A percentile compares a stretch with the other conserved stretches of the same genome.
phyloP scores from a whole-genome alignment of 2,329 filamentous ascomycete genomes.

The Pyrenophora tritici-repentis region DNA sequence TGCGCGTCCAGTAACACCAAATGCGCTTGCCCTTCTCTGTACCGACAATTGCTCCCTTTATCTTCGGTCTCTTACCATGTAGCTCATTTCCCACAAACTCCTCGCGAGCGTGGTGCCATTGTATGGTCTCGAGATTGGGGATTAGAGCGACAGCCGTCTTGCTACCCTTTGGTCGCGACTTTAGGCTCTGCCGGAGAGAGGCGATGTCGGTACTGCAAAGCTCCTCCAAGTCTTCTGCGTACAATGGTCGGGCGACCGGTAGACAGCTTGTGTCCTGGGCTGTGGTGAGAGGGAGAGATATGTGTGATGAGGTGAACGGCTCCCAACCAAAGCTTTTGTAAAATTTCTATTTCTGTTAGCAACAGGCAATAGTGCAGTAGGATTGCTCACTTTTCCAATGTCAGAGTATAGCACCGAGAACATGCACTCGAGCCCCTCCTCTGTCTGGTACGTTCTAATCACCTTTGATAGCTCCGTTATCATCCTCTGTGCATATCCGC shows the following conservation, averaged over 20 bases:
- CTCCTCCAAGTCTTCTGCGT: conserved; percentile 63
- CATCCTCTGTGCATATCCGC: conserved; percentile 81
- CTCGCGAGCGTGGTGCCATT: conserved; percentile 82
- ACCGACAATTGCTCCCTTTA: conserved; percentile 73
- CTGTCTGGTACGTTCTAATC: conserved; percentile 58
- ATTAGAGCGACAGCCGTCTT: conserved; percentile 67
- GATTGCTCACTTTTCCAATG: conserved; percentile 66
- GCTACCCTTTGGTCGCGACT: conserved; percentile 43
- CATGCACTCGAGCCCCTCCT: conserved; percentile 48
- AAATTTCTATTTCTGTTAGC: conserved; percentile 74
- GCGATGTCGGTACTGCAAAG: conserved; percentile 69
- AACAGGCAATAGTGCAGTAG: conserved; percentile 61
- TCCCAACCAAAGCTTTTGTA: conserved; percentile 81
- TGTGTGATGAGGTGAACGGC: conserved; percentile 72
- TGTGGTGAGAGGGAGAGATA: conserved; percentile 46
- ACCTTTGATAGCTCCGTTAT: conserved; percentile 67
- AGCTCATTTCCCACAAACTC: conserved; percentile 73
- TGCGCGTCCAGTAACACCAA: conserved; percentile 75
- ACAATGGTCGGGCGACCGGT: conserved; percentile 54
- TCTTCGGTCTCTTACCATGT: conserved; percentile 60
- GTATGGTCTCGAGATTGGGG: conserved; percentile 69
- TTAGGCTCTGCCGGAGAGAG: conserved; percentile 62
- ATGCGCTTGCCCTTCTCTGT: conserved; percentile 59
- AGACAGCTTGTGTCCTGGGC: conserved; percentile 10
- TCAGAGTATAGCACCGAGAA: conserved; percentile 88